Evolutionary conservation across 306 rosid species (phyloP).

Genomic region (Vachellia collinsii): DNA sequence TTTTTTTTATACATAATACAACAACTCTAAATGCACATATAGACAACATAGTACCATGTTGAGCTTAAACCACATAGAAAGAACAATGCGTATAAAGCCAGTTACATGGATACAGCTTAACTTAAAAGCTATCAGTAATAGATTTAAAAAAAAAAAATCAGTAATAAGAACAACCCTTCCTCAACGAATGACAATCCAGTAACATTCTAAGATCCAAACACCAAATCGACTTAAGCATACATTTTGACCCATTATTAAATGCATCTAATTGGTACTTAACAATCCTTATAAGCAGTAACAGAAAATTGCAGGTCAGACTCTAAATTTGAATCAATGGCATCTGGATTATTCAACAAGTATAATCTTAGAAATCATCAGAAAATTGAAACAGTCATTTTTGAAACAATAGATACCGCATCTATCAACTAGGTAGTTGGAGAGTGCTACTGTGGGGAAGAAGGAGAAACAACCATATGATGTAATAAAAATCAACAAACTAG

Average conservation of each 20-base stretch:
- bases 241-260: no score
- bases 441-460: not conserved
- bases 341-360: no score
- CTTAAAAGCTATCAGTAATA: not conserved
- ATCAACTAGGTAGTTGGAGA: not conserved
- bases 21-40: no score
- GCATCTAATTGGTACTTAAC: no score
- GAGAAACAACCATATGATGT: not conserved
- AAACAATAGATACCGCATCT: not conserved
- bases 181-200: not conserved
- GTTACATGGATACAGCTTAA: not conserved
- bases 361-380: no score
- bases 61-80: slow-evolving; percentile 10
- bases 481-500: not conserved
- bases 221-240: not conserved
- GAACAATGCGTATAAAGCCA: not conserved
- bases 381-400: not conserved
- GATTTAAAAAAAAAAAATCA: not conserved
- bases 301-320: no score
- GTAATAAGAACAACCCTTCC: slow-evolving; percentile 25
- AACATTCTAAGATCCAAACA: not conserved
- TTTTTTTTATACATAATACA: no score
- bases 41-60: not conserved
- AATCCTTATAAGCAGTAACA: no score
- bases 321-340: no score